Conservation (phyloP, 352 stramenopile genomes). For the Pilasporangium apinafurcum region DNA sequence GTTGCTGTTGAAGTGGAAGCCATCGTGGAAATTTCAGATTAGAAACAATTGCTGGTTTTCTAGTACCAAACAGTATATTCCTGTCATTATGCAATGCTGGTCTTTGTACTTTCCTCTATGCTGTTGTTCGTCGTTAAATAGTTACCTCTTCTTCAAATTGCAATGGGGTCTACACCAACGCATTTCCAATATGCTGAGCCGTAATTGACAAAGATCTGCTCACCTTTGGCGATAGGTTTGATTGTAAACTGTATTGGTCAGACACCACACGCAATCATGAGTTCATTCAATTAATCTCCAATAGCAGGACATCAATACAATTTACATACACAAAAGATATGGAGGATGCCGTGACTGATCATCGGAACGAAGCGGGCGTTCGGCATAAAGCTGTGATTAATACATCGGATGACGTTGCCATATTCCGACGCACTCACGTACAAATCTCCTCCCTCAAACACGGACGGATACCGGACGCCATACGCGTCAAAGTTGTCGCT, state of each 20-base stretch:
- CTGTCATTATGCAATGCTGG: too few species aligned
- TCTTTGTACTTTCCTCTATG: too few species aligned
- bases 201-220: constrained; percentile 79
- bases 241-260: constrained; percentile 39
- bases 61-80: too few species aligned
- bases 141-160: constrained; percentile 20
- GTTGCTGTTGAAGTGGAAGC: constrained; percentile 97
- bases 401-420: constrained; percentile 71
- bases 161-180: constrained; percentile 41
- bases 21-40: constrained; percentile 92
- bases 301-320: background rate
- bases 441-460: constrained; percentile 58
- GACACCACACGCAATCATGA: background rate
- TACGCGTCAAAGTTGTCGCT: constrained; percentile 57
- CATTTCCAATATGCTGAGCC: constrained; percentile 61
- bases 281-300: background rate
- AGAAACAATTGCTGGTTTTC: constrained; percentile 2
- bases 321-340: constrained; percentile 69
- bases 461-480: constrained; percentile 61
- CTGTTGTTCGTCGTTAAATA: background rate
- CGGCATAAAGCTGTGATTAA: constrained; percentile 60
- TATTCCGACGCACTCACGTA: constrained; percentile 67
- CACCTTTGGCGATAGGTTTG: constrained; percentile 22
- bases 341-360: constrained; percentile 55
- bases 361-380: constrained; percentile 66